These are phyloP conservation scores for Anthoceros angustus DNA, from an alignment of 225 moss, liverwort and hornwort genomes.

Conservation along the genomic window DNA sequence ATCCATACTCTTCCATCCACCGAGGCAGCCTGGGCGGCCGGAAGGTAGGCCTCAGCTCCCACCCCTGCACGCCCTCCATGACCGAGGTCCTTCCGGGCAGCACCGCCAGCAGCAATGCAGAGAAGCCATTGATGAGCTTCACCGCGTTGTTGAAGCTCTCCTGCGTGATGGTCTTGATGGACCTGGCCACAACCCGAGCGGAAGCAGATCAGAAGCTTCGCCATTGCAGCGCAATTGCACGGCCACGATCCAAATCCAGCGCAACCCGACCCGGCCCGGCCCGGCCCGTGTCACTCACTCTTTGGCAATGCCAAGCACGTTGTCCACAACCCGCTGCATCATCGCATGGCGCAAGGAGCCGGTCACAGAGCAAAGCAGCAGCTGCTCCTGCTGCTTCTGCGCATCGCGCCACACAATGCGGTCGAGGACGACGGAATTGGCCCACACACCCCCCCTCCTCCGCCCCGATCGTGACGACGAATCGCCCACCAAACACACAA, in stretches of 20 bases:
- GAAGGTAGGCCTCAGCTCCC: slow-evolving; percentile 72
- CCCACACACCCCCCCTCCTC: too few relatives aligned
- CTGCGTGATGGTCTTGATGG: slow-evolving; percentile 67
- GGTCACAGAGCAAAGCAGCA: too few relatives aligned
- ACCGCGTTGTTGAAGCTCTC: slow-evolving; percentile 73
- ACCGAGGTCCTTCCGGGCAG: slow-evolving; percentile 54
- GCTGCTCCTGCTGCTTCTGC: too few relatives aligned
- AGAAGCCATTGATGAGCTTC: slow-evolving; percentile 76
- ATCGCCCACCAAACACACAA: too few relatives aligned
- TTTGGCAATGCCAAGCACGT: slow-evolving; percentile 66
- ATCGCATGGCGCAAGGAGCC: too few relatives aligned
- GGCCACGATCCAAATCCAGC: not conserved
- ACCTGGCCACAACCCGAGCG: slow-evolving; percentile 21
- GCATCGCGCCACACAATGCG: too few relatives aligned
- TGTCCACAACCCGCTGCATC: slow-evolving; percentile 74
- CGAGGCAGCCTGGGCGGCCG: slow-evolving; percentile 61
- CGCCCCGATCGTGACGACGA: too few relatives aligned
- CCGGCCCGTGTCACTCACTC: slow-evolving; percentile 39
- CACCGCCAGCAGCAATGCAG: slow-evolving; percentile 60
- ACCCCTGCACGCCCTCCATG: slow-evolving; percentile 78
- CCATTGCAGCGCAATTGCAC: not conserved
- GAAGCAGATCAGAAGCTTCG: not conserved
- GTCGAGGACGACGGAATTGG: too few relatives aligned
- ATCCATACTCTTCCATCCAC: slow-evolving; percentile 92
- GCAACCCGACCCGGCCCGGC: not conserved